These are phyloP conservation scores for Hermanozyma aechmeae DNA, from an alignment of 805 yeast species.

Conservation along the genomic window DNA sequence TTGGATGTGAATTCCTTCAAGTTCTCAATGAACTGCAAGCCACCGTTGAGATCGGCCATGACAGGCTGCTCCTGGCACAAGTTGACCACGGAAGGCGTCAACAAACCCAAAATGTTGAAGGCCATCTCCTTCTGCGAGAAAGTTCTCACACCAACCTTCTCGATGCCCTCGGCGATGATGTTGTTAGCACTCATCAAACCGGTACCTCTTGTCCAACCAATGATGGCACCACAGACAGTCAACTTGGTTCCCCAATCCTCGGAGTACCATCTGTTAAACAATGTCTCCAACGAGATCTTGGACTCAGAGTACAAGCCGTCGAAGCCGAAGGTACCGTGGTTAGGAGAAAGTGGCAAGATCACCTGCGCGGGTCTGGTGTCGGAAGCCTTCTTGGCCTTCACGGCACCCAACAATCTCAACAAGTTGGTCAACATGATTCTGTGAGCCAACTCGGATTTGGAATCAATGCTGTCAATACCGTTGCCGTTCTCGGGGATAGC, in stretches of 20 bases:
- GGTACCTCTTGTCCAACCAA: slow-evolving; percentile 99
- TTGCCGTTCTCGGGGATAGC: slow-evolving; percentile 99
- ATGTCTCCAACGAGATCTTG: slow-evolving; percentile 86
- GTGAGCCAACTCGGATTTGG: slow-evolving; percentile 95
- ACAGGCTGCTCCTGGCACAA: slow-evolving; percentile 91
- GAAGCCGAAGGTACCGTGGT: slow-evolving; percentile 97
- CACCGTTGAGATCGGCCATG: slow-evolving; percentile 98
- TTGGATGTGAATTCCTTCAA: slow-evolving; percentile 78
- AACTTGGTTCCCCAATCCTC: slow-evolving; percentile 94
- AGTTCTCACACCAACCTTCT: slow-evolving; percentile 91
- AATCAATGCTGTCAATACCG: slow-evolving; percentile 86
- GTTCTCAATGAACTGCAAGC: slow-evolving; percentile 87
- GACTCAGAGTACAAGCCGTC: slow-evolving; percentile 99
- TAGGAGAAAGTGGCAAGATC: slow-evolving; percentile 92
- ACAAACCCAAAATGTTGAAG: slow-evolving; percentile 88
- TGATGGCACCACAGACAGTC: slow-evolving; percentile 95
- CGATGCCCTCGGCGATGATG: slow-evolving; percentile 96
- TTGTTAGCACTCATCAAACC: slow-evolving; percentile 98
- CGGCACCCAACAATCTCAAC: slow-evolving; percentile 83
- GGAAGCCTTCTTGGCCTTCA: slow-evolving; percentile 73
- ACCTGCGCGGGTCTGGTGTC: slow-evolving; percentile 99
- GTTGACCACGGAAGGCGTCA: slow-evolving; percentile 77
- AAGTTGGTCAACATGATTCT: slow-evolving; percentile 96
- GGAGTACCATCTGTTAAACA: slow-evolving; percentile 98
- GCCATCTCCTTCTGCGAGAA: slow-evolving; percentile 99